Evolutionary conservation across 2,329 filamentous ascomycete genomes (phyloP).

Genomic region (Fusarium sp.): DNA sequence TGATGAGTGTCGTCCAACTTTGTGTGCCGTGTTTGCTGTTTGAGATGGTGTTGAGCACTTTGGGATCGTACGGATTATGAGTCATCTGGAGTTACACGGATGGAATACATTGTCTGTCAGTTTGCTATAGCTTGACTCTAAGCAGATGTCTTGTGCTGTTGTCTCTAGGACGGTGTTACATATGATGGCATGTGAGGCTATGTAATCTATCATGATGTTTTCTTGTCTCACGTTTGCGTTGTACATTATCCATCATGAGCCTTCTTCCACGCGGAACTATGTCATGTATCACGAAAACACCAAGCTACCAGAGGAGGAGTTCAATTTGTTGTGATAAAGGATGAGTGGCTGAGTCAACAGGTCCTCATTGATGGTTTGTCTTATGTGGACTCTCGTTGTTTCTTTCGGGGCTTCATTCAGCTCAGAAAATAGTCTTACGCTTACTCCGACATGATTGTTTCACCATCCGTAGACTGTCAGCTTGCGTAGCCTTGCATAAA

Average conservation of each 20-base stretch:
- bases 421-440: neutral
- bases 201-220: neutral
- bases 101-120: neutral
- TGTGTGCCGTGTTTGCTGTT: neutral
- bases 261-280: neutral
- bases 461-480: neutral
- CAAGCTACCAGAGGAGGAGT: neutral
- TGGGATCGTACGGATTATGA: neutral
- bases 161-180: neutral
- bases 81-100: neutral
- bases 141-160: neutral
- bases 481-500: neutral
- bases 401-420: neutral
- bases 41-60: neutral
- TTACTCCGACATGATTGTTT: neutral
- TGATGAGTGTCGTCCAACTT: neutral
- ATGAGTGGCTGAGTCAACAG: neutral
- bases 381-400: neutral
- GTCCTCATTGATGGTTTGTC: neutral
- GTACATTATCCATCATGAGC: neutral
- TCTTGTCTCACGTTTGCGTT: neutral
- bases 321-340: too few species aligned
- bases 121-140: neutral
- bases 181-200: neutral
- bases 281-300: neutral